phyloP scores from a whole-genome alignment of 2,329 filamentous ascomycete genomes.

The Fusarium buharicum region DNA sequence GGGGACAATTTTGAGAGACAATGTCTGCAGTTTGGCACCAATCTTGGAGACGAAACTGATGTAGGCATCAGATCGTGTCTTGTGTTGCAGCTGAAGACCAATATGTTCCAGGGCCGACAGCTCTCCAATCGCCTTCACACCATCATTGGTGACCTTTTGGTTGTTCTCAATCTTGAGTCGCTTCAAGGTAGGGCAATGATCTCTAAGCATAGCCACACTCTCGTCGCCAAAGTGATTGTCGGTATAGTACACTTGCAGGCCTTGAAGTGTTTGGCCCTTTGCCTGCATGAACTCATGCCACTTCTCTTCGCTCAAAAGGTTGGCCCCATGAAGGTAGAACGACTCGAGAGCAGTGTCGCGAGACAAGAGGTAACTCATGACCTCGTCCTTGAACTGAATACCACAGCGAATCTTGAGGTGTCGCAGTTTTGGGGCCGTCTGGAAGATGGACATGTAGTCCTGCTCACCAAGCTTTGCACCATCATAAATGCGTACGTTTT shows the following conservation, averaged over 20 bases:
- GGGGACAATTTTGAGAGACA: constrained; percentile 78
- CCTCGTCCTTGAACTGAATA: constrained; percentile 89
- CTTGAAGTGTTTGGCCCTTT: constrained; percentile 72
- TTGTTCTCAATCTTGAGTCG: constrained; percentile 86
- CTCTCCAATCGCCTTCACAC: constrained; percentile 71
- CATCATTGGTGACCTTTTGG: constrained; percentile 74
- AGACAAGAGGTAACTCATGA: constrained; percentile 82
- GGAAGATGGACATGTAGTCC: constrained; percentile 84
- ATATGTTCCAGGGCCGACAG: constrained; percentile 77
- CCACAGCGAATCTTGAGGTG: constrained; percentile 81
- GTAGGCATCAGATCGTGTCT: constrained; percentile 67
- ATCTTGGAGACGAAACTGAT: constrained; percentile 69
- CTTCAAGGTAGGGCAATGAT: constrained; percentile 72
- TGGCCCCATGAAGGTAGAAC: constrained; percentile 84
- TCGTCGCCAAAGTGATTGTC: constrained; percentile 84
- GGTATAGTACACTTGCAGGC: constrained; percentile 82
- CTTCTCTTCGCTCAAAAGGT: constrained; percentile 79
- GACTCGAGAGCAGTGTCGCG: constrained; percentile 75
- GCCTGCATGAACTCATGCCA: constrained; percentile 77
- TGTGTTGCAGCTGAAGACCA: constrained; percentile 72
- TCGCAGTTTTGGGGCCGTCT: constrained; percentile 74
- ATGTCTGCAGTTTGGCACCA: constrained; percentile 75
- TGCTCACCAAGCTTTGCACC: constrained; percentile 73
- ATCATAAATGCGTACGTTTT: constrained; percentile 67
- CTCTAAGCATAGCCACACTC: constrained; percentile 69